Percentiles rank a stretch among this genome's conserved stretches.
phyloP scores from a whole-genome alignment of 345 rosid genomes.

The Eucalyptus albens region DNA sequence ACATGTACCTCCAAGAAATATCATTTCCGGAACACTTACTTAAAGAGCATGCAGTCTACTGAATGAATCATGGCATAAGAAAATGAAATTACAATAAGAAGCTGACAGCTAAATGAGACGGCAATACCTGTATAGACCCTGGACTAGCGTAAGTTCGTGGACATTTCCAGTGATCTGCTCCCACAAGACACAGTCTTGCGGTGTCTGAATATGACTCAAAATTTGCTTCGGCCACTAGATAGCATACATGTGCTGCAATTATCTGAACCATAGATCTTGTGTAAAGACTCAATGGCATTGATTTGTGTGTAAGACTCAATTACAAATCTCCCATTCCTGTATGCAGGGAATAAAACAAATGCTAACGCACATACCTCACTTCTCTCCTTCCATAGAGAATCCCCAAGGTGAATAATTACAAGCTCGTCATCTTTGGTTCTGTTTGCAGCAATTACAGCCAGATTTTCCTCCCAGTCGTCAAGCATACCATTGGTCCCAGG shows the following conservation, averaged over 20 bases:
- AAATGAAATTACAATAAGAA: background rate
- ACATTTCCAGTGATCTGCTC: constrained; percentile 78
- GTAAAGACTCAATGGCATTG: background rate
- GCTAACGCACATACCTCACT: constrained; percentile 51
- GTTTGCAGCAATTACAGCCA: constrained; percentile 93
- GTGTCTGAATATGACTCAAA: constrained; percentile 73
- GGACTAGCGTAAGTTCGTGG: constrained; percentile 80
- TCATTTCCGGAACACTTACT: background rate
- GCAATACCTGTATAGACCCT: constrained; percentile 70
- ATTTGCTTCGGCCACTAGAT: constrained; percentile 73
- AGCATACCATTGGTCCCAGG: constrained; percentile 72
- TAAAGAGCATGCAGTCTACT: background rate
- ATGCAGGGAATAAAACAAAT: background rate
- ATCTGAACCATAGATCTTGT: constrained; percentile 21
- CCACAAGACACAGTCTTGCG: constrained; percentile 72
- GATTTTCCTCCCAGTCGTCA: constrained; percentile 96
- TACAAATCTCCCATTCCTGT: background rate
- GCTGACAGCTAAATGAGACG: background rate
- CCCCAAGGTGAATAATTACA: constrained; percentile 94
- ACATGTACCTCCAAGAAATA: background rate
- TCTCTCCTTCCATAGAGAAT: constrained; percentile 95
- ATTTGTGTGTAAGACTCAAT: background rate
- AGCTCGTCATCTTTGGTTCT: constrained; percentile 95
- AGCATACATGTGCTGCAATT: constrained; percentile 75
- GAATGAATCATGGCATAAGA: background rate